Conservation (phyloP, 2,329 filamentous ascomycete species). For the Ascochyta lentis region DNA sequence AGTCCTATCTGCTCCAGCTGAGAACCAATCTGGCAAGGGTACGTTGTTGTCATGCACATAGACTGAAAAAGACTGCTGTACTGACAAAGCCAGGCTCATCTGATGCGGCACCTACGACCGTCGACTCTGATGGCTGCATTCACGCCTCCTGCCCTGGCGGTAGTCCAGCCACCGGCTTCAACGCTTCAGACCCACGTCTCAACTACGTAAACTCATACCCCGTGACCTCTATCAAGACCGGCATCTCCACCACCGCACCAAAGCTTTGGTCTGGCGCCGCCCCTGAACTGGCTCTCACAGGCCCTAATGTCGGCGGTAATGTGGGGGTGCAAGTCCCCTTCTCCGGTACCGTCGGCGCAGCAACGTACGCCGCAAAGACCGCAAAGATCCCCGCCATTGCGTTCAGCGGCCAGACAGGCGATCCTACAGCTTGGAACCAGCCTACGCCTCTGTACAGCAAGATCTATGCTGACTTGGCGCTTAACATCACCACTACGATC, state of each 20-base stretch:
- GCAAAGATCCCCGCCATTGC: conserved; percentile 69
- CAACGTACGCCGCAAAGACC: conserved; percentile 63
- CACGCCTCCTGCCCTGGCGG: conserved; percentile 65
- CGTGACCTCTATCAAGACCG: conserved; percentile 67
- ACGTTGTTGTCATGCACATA: conserved; percentile 14
- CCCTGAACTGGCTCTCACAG: conserved; percentile 70
- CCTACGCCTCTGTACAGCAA: conserved; percentile 59
- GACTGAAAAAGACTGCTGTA: neutral
- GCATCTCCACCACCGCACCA: conserved; percentile 64
- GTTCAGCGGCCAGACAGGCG: conserved; percentile 65
- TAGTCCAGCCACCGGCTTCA: conserved; percentile 63
- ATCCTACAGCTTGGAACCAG: conserved; percentile 61
- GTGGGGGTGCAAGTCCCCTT: conserved; percentile 63
- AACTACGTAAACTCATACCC: conserved; percentile 78
- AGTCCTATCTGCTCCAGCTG: conserved; percentile 70
- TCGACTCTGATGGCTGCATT: conserved; percentile 62
- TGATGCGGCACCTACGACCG: conserved; percentile 57
- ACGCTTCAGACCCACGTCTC: conserved; percentile 63
- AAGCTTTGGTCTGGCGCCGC: conserved; percentile 59
- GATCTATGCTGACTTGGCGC: conserved; percentile 70
- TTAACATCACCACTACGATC: conserved; percentile 63
- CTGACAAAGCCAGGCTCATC: conserved; percentile 56
- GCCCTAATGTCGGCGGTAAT: conserved; percentile 69
- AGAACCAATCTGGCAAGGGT: conserved; percentile 70
- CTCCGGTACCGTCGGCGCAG: conserved; percentile 73